Evolutionary conservation across 108 stramenopile species (phyloP), one percentile per base, ranked within the genome.

Genomic region (Conticribra weissflogii): DNA sequence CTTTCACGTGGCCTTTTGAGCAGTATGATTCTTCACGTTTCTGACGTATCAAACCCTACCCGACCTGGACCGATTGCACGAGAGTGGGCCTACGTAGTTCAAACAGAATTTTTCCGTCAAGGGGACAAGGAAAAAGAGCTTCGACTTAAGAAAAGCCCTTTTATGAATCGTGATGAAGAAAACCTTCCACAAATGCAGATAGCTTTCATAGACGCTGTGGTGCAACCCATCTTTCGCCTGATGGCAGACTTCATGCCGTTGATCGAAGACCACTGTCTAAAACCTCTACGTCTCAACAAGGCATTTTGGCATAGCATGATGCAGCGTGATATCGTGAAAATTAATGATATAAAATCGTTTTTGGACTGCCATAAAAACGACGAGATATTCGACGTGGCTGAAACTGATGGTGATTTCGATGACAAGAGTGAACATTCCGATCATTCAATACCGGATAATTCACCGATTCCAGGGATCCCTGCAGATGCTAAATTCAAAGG

Each of bases 181-280:
- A 82, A 82, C 59, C 81, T 82, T 19, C 81, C 81, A n/a, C 65
- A 67, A 3, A 78, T 82, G 81, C 81, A 82, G 59, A 60, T 78
- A 21, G 77, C 77, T 45, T 82, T 82, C 36, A 78, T 82, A 22
- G 81, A 82, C 47, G 77, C 77, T 3, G 71, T 82, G 22, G 81
- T 82, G 19, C 64, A 64, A 29, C 81, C 81, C 24, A 66, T 78
- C 1, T 78, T 82, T 29, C 47, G 67, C 9, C 49, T 82, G 23
- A 31, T 73, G 1, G 76, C 81, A 19, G 81, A 82, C 66, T 82
- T 82, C 66, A 44, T 82, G 15, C 81, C 81, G 30, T 48, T 68
- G 3, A 65, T 78, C 9, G 66, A 78, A 57, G 67, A 63, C 8
- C 64, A 78, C 25, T 82, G 81, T 18, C 78, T 78, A 59, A 82